These are phyloP conservation scores for Saccharomyces kudriavzevii DNA, from an alignment of 805 yeast species.

Conservation along the genomic window DNA sequence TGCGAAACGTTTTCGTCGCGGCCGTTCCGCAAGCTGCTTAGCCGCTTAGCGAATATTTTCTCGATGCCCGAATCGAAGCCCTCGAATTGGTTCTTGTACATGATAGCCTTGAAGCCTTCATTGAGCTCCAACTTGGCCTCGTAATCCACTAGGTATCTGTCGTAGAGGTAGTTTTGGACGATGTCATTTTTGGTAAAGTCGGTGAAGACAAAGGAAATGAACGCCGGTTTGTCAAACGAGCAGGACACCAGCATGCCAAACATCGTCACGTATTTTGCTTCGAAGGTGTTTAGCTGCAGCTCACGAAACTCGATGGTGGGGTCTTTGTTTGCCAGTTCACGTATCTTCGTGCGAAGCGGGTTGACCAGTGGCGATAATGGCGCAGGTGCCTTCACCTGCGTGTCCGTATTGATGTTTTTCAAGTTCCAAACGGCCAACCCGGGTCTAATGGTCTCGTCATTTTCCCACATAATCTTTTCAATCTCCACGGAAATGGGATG, in stretches of 20 bases:
- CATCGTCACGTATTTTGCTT: slow-evolving; percentile 9
- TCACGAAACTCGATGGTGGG: slow-evolving; percentile 10
- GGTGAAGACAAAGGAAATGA: slow-evolving; percentile 18
- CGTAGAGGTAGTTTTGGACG: slow-evolving; percentile 17
- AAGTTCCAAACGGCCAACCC: not conserved
- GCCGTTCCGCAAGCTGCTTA: slow-evolving; percentile 4
- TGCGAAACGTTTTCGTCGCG: slow-evolving; percentile 17
- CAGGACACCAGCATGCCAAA: slow-evolving; percentile 18
- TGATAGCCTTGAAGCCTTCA: slow-evolving; percentile 15
- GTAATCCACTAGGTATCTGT: slow-evolving; percentile 17
- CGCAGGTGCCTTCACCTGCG: not conserved
- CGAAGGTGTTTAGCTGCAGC: slow-evolving; percentile 4
- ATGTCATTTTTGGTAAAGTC: slow-evolving; percentile 22
- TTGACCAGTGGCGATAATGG: not conserved
- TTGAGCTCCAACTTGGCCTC: slow-evolving; percentile 9
- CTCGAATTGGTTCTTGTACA: slow-evolving; percentile 16
- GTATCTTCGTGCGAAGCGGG: not conserved
- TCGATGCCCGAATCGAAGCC: slow-evolving; percentile 6
- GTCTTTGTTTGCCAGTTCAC: slow-evolving; percentile 4
- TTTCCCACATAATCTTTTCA: slow-evolving; percentile 2
- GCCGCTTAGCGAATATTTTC: slow-evolving; percentile 3
- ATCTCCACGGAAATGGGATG: not conserved
- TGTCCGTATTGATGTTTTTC: not conserved
- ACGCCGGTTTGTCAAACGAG: slow-evolving; percentile 10
- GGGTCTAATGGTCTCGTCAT: not conserved